phyloP scores from a whole-genome alignment of 345 rosid species.

The Nephelium lappaceum region DNA sequence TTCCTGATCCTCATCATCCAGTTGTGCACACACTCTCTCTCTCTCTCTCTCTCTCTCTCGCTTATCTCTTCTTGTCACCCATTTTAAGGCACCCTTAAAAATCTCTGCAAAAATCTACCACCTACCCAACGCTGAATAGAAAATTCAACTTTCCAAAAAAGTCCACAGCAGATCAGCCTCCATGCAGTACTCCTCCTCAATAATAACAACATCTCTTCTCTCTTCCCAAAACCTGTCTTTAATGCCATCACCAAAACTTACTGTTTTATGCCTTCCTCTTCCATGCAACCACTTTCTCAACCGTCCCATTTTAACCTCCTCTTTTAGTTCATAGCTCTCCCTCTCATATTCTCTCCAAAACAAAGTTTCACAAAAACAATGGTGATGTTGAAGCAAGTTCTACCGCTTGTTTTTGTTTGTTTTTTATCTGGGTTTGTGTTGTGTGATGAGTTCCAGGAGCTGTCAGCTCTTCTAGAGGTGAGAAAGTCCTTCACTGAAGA shows the following conservation, averaged over 20 bases:
- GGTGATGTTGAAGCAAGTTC: constrained; percentile 5
- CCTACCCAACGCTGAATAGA: constrained; percentile 10
- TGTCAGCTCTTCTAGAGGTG: constrained; percentile 54
- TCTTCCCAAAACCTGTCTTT: neutral
- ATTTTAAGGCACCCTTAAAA: constrained; percentile 25
- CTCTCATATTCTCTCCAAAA: neutral
- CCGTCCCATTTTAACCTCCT: neutral
- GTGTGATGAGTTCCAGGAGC: constrained; percentile 33
- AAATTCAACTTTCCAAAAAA: neutral
- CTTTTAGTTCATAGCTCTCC: neutral
- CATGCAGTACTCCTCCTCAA: neutral
- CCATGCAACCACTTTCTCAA: neutral
- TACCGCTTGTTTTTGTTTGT: constrained; percentile 30
- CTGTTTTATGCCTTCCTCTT: neutral
- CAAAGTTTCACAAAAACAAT: neutral
- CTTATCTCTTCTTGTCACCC: constrained; percentile 33
- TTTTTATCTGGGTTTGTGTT: constrained; percentile 25
- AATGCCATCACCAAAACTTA: neutral
- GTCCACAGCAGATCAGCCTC: neutral
- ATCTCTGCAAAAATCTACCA: constrained; percentile 5
- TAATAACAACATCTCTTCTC: neutral
- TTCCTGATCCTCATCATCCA: neutral
- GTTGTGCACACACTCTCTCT: too few relatives aligned
- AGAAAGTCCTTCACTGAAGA: constrained; percentile 51
- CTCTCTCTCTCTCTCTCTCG: neutral